Evolutionary conservation across 257 asterid genomes (phyloP).

Genomic region (Parsonsia alboflavescens): DNA sequence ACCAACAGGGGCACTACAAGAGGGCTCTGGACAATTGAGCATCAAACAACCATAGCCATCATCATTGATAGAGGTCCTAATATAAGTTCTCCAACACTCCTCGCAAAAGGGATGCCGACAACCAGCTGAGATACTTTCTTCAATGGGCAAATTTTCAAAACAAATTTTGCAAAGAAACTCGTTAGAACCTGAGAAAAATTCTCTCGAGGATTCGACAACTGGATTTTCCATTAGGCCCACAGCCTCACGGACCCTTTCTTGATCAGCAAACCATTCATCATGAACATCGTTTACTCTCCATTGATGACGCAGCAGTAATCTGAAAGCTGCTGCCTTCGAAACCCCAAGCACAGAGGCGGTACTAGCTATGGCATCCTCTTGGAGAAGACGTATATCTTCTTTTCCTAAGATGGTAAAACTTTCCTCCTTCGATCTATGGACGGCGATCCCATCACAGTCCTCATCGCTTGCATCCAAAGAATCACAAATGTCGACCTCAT

Average conservation of each 20-base stretch:
- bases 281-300: neutral
- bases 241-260: neutral
- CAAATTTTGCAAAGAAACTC: conserved; percentile 21
- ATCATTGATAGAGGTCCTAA: conserved; percentile 6
- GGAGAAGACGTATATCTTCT: neutral
- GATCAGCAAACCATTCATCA: neutral
- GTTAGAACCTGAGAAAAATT: neutral
- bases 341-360: neutral
- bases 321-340: neutral
- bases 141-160: conserved; percentile 9
- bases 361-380: neutral
- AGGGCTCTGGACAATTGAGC: conserved; percentile 24
- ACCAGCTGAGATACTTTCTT: neutral
- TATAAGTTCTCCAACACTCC: conserved; percentile 24
- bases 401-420: neutral
- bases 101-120: conserved; percentile 26
- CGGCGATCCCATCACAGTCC: neutral
- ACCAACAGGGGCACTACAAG: conserved; percentile 15
- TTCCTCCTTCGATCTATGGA: neutral
- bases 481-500: too few species aligned
- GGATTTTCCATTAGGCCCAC: neutral
- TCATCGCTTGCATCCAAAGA: neutral
- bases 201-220: conserved; percentile 4
- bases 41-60: conserved; percentile 23
- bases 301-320: neutral